Percentiles rank a stretch among this genome's conserved stretches.
Evolutionary conservation across 257 asterid genomes (phyloP).

Genomic region (Nicotiana attenuata): DNA sequence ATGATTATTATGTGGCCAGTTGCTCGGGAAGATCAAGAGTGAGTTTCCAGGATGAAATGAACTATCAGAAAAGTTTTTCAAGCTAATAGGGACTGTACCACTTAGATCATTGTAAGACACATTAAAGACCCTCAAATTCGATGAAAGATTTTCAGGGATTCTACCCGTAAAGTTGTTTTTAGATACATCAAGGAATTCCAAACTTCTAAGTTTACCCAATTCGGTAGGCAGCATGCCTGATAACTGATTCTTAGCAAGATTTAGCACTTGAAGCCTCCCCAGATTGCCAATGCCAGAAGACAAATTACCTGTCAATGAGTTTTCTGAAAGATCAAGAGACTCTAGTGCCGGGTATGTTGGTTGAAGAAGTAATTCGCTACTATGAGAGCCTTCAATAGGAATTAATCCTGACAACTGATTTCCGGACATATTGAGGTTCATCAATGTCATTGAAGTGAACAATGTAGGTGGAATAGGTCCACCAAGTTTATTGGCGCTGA

Average conservation of each 20-base stretch:
- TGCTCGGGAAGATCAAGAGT: conserved; percentile 18
- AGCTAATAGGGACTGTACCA: conserved; percentile 62
- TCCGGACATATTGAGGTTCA: conserved; percentile 63
- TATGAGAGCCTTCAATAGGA: conserved; percentile 56
- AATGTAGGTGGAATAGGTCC: conserved; percentile 60
- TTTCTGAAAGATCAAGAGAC: conserved; percentile 73
- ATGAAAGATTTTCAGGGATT: conserved; percentile 57
- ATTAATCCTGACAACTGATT: conserved; percentile 64
- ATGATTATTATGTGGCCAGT: conserved; percentile 13
- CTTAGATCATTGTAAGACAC: conserved; percentile 59
- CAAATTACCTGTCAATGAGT: conserved; percentile 56
- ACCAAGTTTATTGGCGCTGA: conserved; percentile 63
- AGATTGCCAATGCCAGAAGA: conserved; percentile 63
- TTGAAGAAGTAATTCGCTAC: conserved; percentile 53
- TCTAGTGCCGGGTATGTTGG: conserved; percentile 61
- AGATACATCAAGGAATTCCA: conserved; percentile 68
- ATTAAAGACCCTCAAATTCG: conserved; percentile 48
- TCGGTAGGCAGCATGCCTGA: conserved; percentile 67
- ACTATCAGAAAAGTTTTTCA: conserved; percentile 47
- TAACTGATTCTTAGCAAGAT: conserved; percentile 61
- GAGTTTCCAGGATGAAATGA: conserved; percentile 73
- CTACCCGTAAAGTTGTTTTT: conserved; percentile 58
- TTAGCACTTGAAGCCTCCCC: conserved; percentile 60
- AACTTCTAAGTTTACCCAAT: conserved; percentile 51
- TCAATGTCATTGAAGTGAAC: conserved; percentile 51